Evolutionary conservation across 1,139 yeast genomes (phyloP), one percentile per base, ranked within the genome.

Genomic region (Keqinozyma sinolaborantium): DNA sequence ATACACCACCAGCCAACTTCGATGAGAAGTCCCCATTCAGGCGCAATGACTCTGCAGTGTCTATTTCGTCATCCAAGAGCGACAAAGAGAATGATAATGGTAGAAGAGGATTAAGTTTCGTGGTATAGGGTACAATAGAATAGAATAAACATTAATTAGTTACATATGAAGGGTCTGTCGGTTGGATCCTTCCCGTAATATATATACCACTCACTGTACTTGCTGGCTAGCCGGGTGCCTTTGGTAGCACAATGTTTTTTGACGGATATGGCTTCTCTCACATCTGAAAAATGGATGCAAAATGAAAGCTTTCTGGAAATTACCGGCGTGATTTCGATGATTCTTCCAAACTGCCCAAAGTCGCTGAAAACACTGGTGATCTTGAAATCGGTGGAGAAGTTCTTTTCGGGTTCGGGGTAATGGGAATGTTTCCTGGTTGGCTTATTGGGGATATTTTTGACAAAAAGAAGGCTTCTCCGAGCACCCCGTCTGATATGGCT

Each of bases 161-260:
- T 34, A 23, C 39, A 41, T 29, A 48, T 48, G 36, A 68, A 60
- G 3, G 70, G 78, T 38, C 61, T 64, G 41, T 83, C 92, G 5
- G 86, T 67, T 1, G 77, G 73, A 50, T 85, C 95, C 31, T 69
- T 71, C 0, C 84, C 87, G 47, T 76, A 85, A 73, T 78, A 70
- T 3, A 82, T 57, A 8, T 64, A 55, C 94, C 95, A 85, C 5
- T 61, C 72, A 6, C 53, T 53, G 45, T 79, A 84, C 42, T 69
- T 75, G n/a, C 44, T 44, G 32, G 61, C 47, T 40, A 81, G 45
- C n/a, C 40, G 42, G 3, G 75, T 59, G 1, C 63, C 63, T 4
- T 37, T 39, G 5, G 47, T 44, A 28, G 60, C 63, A 34, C 63
- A 53, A 15, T 70, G 71, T 25, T 57, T 58, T 53, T 79, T 81